Percentiles rank a stretch among this genome's conserved stretches.
Conservation (phyloP, 1,284 basidiomycete species). For the Apiotrichum gamsii region DNA sequence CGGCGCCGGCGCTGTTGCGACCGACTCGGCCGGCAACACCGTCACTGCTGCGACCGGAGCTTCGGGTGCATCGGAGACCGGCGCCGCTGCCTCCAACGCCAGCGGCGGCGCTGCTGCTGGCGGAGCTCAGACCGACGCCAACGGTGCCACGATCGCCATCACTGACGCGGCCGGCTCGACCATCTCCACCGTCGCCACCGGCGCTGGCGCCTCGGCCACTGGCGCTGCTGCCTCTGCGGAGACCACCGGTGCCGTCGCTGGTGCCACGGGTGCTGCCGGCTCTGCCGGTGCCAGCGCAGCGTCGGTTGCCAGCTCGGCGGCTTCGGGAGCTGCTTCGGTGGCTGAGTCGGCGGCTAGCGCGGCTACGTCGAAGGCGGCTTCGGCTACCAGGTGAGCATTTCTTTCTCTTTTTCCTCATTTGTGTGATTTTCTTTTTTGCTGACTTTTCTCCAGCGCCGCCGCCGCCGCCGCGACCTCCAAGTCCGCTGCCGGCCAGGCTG, state of each 20-base stretch:
- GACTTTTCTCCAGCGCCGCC: too few relatives aligned
- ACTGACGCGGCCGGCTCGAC: neutral
- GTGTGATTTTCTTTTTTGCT: neutral
- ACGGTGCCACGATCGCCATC: neutral
- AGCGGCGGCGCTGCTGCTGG: neutral
- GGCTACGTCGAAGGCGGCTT: too few relatives aligned
- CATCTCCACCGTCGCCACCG: neutral
- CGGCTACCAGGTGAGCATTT: too few relatives aligned
- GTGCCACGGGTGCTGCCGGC: neutral
- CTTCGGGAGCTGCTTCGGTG: conserved; percentile 2
- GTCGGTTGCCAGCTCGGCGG: neutral
- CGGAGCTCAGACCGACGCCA: neutral
- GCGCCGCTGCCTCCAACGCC: neutral
- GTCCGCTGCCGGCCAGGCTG: too few relatives aligned
- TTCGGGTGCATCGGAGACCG: neutral
- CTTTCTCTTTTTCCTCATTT: neutral
- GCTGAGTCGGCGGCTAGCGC: too few relatives aligned
- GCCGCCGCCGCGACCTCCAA: neutral
- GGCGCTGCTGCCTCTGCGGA: neutral
- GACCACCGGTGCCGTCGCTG: neutral
- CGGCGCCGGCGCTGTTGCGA: conserved; percentile 5
- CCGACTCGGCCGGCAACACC: neutral
- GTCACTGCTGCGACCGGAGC: neutral
- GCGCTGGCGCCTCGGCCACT: conserved; percentile 3
- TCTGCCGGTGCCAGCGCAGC: conserved; percentile 1